Percentiles rank a stretch among this genome's conserved stretches.
Conservation (phyloP, 2,329 filamentous ascomycete genomes). For the Orbilia quercus region DNA sequence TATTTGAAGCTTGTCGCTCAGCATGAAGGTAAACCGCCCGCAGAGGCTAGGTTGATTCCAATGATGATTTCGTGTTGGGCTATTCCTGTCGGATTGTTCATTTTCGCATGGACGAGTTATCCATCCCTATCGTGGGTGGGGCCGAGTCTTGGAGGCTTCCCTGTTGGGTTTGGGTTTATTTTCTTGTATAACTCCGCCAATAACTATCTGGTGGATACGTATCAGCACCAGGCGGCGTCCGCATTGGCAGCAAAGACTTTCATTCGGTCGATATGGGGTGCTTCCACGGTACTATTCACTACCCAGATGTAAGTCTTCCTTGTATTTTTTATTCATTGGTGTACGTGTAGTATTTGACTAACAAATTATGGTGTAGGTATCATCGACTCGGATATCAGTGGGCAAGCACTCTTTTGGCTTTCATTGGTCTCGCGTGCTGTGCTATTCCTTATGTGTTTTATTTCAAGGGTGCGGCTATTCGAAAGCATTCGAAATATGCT, state of each 20-base stretch:
- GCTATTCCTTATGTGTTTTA: slow-evolving; percentile 86
- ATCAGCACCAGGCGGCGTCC: slow-evolving; percentile 80
- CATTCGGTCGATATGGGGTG: slow-evolving; percentile 83
- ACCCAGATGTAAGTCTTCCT: slow-evolving; percentile 73
- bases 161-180: slow-evolving; percentile 83
- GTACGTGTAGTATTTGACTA: slow-evolving; percentile 3
- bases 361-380: slow-evolving; percentile 62
- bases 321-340: neutral
- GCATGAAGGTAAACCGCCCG: slow-evolving; percentile 77
- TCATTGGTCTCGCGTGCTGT: slow-evolving; percentile 80
- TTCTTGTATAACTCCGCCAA: slow-evolving; percentile 84
- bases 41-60: slow-evolving; percentile 80
- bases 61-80: slow-evolving; percentile 84
- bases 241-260: slow-evolving; percentile 85
- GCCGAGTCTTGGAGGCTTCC: slow-evolving; percentile 76
- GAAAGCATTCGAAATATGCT: slow-evolving; percentile 76
- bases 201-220: slow-evolving; percentile 76
- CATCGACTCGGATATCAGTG: slow-evolving; percentile 77
- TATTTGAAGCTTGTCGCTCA: slow-evolving; percentile 74
- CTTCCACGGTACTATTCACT: slow-evolving; percentile 80
- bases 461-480: slow-evolving; percentile 77
- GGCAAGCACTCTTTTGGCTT: slow-evolving; percentile 78
- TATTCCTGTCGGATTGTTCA: slow-evolving; percentile 74
- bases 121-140: slow-evolving; percentile 75
- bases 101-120: slow-evolving; percentile 78